These are phyloP conservation scores for Acorus calamus DNA, from an alignment of 106 monocot species.

Conservation along the genomic window DNA sequence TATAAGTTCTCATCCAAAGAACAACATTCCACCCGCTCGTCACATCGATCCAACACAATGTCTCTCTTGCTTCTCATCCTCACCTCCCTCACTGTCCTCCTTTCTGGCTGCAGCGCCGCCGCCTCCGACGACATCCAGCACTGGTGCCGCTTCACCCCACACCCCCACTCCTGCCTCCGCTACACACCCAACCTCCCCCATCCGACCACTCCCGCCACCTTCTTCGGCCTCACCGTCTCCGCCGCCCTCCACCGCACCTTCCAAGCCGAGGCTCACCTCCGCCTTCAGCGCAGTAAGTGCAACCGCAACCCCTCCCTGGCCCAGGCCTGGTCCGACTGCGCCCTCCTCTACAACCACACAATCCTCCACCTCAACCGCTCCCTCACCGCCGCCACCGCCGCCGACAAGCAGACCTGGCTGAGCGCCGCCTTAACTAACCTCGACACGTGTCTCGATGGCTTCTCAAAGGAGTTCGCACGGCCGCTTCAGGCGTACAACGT, in stretches of 20 bases:
- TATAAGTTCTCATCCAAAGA: too few species aligned
- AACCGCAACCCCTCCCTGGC: neutral
- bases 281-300: neutral
- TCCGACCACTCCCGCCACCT: constrained; percentile 7
- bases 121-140: neutral
- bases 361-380: constrained; percentile 71
- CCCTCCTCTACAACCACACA: constrained; percentile 51
- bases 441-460: constrained; percentile 42
- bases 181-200: constrained; percentile 4
- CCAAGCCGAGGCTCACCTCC: constrained; percentile 11
- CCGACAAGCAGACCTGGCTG: constrained; percentile 67
- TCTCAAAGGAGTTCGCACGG: constrained; percentile 17
- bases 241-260: constrained; percentile 6
- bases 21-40: too few species aligned
- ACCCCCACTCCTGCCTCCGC: constrained; percentile 26
- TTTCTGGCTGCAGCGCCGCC: neutral
- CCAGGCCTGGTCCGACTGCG: constrained; percentile 36
- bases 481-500: constrained; percentile 40
- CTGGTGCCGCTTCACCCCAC: constrained; percentile 24
- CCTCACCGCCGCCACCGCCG: constrained; percentile 13
- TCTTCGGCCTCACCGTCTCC: constrained; percentile 18
- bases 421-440: constrained; percentile 69
- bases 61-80: too few species aligned
- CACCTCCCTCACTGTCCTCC: neutral
- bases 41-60: too few species aligned